Percentiles rank a stretch among this genome's conserved stretches.
Conservation (phyloP, 2,329 filamentous ascomycete genomes). For the Venturiaceae sp. region DNA sequence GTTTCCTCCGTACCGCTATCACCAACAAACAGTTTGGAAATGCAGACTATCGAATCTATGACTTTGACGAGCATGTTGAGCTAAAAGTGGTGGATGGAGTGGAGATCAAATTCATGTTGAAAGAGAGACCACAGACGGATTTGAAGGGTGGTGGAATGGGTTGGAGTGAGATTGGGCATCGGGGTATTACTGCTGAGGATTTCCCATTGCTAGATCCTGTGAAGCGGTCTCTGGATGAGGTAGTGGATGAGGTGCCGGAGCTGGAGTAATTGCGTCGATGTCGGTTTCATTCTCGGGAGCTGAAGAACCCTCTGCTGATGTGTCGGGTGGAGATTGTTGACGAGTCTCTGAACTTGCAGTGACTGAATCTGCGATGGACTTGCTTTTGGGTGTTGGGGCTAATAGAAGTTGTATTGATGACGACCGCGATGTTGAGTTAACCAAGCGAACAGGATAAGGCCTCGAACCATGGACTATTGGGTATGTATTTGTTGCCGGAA, state of each 20-base stretch:
- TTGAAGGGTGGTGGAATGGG: conserved; percentile 38
- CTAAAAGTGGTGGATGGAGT: background rate
- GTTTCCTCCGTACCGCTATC: conserved; percentile 50
- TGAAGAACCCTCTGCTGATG: no score
- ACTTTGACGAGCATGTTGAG: conserved; percentile 32
- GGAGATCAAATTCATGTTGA: background rate
- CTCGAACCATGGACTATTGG: no score
- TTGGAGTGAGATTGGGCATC: conserved; percentile 30
- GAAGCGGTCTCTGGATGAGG: background rate
- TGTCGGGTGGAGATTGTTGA: no score
- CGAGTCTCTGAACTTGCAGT: no score
- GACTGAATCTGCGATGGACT: no score
- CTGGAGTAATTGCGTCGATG: background rate
- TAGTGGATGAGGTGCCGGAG: background rate
- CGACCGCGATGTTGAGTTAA: no score
- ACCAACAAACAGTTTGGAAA: conserved; percentile 44
- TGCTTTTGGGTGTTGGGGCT: no score
- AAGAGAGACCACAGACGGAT: conserved; percentile 34
- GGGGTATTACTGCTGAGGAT: conserved; percentile 12
- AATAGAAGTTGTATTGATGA: no score
- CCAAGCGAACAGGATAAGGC: no score
- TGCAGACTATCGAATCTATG: conserved; percentile 55
- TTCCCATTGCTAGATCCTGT: conserved; percentile 10
- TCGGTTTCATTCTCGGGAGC: no score
- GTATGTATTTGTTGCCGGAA: no score